Conservation (phyloP, 176 grass and related monocot genomes). For the Aegilops umbellulata region DNA sequence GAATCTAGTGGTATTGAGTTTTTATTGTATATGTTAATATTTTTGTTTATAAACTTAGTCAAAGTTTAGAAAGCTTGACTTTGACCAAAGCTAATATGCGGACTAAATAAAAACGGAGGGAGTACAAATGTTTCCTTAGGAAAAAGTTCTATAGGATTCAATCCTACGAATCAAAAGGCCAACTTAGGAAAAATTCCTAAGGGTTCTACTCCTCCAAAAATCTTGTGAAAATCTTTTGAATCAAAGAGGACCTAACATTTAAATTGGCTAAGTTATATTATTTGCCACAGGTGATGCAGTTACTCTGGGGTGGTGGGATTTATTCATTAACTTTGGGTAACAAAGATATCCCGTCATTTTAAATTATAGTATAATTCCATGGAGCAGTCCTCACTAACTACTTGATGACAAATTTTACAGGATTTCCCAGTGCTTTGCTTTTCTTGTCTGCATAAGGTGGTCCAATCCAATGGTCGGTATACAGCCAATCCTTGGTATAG, state of each 20-base stretch:
- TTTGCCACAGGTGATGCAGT: constrained; percentile 56
- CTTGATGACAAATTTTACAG: constrained; percentile 33
- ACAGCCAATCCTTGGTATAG: constrained; percentile 36
- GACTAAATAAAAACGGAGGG: too few relatives aligned
- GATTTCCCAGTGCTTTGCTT: constrained; percentile 72
- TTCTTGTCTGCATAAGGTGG: constrained; percentile 70
- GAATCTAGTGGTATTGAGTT: too few relatives aligned
- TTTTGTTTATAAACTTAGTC: too few relatives aligned
- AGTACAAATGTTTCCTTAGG: too few relatives aligned
- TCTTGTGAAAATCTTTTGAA: too few relatives aligned
- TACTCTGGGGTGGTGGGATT: constrained; percentile 80
- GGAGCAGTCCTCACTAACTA: constrained; percentile 20
- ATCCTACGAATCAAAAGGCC: too few relatives aligned
- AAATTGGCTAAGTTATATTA: constrained; percentile 22
- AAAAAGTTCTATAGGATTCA: too few relatives aligned
- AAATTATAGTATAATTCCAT: constrained; percentile 3
- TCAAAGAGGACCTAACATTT: background rate
- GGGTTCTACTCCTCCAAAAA: too few relatives aligned
- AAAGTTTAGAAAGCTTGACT: too few relatives aligned
- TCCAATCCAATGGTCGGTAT: constrained; percentile 65
- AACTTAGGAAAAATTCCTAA: too few relatives aligned
- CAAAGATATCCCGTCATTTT: constrained; percentile 6
- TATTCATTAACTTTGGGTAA: constrained; percentile 89
- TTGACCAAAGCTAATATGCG: too few relatives aligned
- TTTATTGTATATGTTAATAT: too few relatives aligned